Evolutionary conservation across 73 alveolate species (phyloP), one percentile per base, ranked within the genome.

Genomic region (Tetrahymena thermophila): DNA sequence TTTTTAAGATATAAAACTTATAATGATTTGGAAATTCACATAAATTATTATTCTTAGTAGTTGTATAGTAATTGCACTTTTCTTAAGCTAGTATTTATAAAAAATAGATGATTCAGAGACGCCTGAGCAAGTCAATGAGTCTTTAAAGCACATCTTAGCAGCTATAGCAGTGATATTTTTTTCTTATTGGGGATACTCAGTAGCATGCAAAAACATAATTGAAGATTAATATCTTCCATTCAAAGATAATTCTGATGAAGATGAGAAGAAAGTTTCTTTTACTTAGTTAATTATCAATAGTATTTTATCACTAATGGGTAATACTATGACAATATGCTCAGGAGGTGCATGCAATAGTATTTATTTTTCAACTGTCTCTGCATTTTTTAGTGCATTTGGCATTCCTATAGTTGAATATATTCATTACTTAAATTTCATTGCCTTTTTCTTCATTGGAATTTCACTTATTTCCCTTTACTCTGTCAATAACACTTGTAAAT

Each of bases 321-420:
- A 97, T 94, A 95, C 97, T 96, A 96, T 97, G 96, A 95, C 95
- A 10, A 95, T 97, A 35, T 97, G 99, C 94, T 89, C 98, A 55
- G 99, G 99, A n/a, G 99, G 99, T 10, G 97, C 98, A 42, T 97
- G 99, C 56, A 97, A 97, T 94, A 97, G 97, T 83, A 96, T 97
- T 71, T 97, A 97, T 94, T 94, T 97, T 0, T 96, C 98, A 93
- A 97, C 99, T 6, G 96, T 97, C 35, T 96, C 99, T 3, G 97
- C 98, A 89, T 96, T 97, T 93, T 96, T 97, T 94, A 97, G 98
- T 8, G 99, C 99, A 40, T 97, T 97, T 84, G 99, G 99, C 8
- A 97, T 97, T 43, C 97, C 99, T 55, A 96, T 97, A 8, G 94
- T 97, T 25, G 96, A 97, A 95, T 96, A 96, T 50, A 84, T 97